Percentiles rank a stretch among this genome's conserved stretches.
Evolutionary conservation across 768 basidiomycete genomes (phyloP).

Genomic region (Hemileccinum impolitum): DNA sequence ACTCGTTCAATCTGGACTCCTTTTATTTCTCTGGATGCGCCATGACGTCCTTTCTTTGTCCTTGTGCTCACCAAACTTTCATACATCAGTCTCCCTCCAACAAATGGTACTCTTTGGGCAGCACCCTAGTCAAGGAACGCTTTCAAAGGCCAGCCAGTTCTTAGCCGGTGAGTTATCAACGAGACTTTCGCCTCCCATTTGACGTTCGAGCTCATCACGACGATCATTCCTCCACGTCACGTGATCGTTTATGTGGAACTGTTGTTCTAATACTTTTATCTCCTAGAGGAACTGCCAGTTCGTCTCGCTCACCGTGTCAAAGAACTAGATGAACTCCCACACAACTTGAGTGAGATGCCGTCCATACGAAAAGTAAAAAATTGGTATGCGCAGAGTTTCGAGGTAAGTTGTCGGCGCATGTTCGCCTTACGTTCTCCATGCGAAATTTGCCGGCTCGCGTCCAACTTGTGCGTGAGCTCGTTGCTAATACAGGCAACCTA

Average conservation of each 20-base stretch:
- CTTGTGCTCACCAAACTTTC: constrained; percentile 6
- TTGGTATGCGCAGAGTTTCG: constrained; percentile 99
- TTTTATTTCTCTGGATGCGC: no score
- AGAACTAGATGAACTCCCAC: constrained; percentile 91
- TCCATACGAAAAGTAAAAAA: constrained; percentile 93
- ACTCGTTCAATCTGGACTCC: no score
- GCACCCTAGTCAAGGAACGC: constrained; percentile 90
- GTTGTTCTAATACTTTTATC: no score
- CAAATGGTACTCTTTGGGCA: constrained; percentile 99
- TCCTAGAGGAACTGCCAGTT: constrained; percentile 88
- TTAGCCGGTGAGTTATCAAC: constrained; percentile 54
- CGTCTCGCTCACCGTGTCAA: constrained; percentile 94
- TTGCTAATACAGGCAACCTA: background rate
- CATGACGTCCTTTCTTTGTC: background rate
- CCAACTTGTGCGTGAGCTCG: background rate
- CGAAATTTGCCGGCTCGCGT: background rate
- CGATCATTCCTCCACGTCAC: background rate
- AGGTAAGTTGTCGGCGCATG: constrained; percentile 51
- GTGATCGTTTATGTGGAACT: background rate
- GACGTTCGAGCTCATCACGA: no score
- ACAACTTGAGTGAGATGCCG: constrained; percentile 86
- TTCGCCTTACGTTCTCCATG: no score
- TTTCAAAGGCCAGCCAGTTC: constrained; percentile 90
- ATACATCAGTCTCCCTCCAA: constrained; percentile 79
- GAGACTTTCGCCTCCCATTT: no score